phyloP scores from a whole-genome alignment of 768 basidiomycete genomes.

The Phlebiopsis gigantea region DNA sequence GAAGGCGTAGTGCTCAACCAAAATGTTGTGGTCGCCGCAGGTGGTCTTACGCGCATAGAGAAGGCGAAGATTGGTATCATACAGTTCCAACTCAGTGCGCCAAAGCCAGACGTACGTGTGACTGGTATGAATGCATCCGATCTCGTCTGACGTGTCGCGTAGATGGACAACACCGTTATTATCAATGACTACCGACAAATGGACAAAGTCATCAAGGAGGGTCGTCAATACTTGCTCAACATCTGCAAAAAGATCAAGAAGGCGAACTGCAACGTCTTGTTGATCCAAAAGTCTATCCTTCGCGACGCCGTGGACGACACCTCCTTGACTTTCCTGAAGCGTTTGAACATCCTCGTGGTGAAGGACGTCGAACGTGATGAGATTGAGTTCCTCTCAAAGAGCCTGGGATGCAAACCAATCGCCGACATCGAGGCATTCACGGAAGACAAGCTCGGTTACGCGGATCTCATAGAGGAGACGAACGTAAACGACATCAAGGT shows the following conservation, averaged over 20 bases:
- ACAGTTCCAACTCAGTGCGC: slow-evolving; percentile 96
- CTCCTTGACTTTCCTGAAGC: slow-evolving; percentile 94
- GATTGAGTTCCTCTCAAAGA: slow-evolving; percentile 94
- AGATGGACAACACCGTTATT: slow-evolving; percentile 99
- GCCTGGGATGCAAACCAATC: slow-evolving; percentile 91
- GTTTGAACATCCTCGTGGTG: slow-evolving; percentile 91
- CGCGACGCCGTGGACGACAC: slow-evolving; percentile 99
- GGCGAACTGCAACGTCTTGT: slow-evolving; percentile 97
- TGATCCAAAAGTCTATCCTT: slow-evolving; percentile 99
- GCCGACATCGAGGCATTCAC: slow-evolving; percentile 98
- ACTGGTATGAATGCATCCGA: neutral
- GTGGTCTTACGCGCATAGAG: slow-evolving; percentile 92
- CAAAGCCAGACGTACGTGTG: slow-evolving; percentile 87
- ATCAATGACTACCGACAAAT: slow-evolving; percentile 99
- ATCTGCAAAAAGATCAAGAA: slow-evolving; percentile 99
- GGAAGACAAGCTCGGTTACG: slow-evolving; percentile 95
- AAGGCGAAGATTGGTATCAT: slow-evolving; percentile 98
- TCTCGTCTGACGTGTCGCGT: neutral
- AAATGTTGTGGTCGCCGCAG: slow-evolving; percentile 75
- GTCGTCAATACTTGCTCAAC: slow-evolving; percentile 94
- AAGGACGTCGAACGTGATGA: slow-evolving; percentile 99
- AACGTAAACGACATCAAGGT: slow-evolving; percentile 82
- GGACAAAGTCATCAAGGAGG: slow-evolving; percentile 99
- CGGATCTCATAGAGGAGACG: slow-evolving; percentile 91
- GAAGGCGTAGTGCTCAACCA: slow-evolving; percentile 98